These are phyloP conservation scores for Epichloe festucae DNA, from an alignment of 2,329 filamentous ascomycete species.

Conservation along the genomic window DNA sequence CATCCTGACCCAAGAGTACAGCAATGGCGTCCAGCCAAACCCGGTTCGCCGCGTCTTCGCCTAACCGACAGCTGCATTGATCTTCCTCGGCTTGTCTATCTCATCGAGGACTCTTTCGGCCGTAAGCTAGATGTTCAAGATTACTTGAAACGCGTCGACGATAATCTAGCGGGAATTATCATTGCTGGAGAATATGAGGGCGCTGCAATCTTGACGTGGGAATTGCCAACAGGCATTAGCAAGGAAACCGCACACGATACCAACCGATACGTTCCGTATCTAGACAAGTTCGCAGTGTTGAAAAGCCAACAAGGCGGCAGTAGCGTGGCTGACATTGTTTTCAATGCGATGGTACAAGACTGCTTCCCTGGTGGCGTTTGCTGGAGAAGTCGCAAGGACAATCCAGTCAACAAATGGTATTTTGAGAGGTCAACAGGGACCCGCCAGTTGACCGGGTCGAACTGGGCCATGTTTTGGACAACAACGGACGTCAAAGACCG, in stretches of 20 bases:
- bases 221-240: constrained; percentile 50
- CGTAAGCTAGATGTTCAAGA: constrained; percentile 71
- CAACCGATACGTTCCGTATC: constrained; percentile 69
- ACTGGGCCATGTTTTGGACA: constrained; percentile 99
- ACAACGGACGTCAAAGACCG: constrained; percentile 50
- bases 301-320: constrained; percentile 79
- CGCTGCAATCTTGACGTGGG: constrained; percentile 90
- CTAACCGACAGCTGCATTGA: constrained; percentile 75
- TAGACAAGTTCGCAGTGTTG: constrained; percentile 94
- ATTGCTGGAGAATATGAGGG: constrained; percentile 96
- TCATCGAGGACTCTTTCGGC: constrained; percentile 90
- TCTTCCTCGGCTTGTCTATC: constrained; percentile 63
- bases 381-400: constrained; percentile 80
- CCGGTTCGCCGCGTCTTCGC: constrained; percentile 46
- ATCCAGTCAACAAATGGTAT: constrained; percentile 99
- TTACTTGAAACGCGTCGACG: constrained; percentile 70
- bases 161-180: constrained; percentile 78
- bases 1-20: constrained; percentile 60
- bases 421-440: constrained; percentile 81
- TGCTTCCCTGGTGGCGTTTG: constrained; percentile 85
- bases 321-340: constrained; percentile 89
- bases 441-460: constrained; percentile 65
- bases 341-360: constrained; percentile 83
- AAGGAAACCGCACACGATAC: constrained; percentile 41
- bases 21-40: constrained; percentile 55